phyloP scores from a whole-genome alignment of 2,329 filamentous ascomycete genomes.

The Teratosphaeria zuluensis region DNA sequence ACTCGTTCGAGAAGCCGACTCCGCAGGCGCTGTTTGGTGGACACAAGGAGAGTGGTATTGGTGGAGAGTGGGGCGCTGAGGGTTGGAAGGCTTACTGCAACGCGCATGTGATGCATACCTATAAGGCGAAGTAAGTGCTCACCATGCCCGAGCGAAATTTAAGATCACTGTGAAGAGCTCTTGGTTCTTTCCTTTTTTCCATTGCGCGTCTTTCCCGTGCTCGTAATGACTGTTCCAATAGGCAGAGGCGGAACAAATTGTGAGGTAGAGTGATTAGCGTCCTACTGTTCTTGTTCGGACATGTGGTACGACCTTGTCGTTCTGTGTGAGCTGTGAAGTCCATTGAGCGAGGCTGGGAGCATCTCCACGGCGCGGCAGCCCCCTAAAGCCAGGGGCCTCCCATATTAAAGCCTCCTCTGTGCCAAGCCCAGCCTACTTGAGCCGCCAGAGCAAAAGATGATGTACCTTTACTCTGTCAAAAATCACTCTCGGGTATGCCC shows the following conservation, averaged over 20 bases:
- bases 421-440: no score
- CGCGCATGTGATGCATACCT: constrained; percentile 37
- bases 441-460: no score
- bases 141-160: not conserved
- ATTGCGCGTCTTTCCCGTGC: not conserved
- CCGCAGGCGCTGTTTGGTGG: constrained; percentile 55
- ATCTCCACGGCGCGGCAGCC: not conserved
- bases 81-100: constrained; percentile 40
- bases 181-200: no score
- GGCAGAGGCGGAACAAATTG: not conserved
- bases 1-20: constrained; percentile 40
- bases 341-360: not conserved
- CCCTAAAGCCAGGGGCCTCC: not conserved
- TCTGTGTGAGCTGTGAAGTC: no score
- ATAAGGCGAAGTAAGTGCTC: constrained; percentile 26
- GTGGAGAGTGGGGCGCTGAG: constrained; percentile 23
- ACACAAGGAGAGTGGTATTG: constrained; percentile 52
- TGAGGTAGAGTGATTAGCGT: not conserved
- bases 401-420: no score
- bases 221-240: not conserved
- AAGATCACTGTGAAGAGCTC: no score
- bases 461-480: not conserved
- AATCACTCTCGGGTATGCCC: not conserved
- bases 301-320: no score
- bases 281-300: no score